Evolutionary conservation across 305 asterid genomes (phyloP).

Genomic region (Fraxinus albicans): DNA sequence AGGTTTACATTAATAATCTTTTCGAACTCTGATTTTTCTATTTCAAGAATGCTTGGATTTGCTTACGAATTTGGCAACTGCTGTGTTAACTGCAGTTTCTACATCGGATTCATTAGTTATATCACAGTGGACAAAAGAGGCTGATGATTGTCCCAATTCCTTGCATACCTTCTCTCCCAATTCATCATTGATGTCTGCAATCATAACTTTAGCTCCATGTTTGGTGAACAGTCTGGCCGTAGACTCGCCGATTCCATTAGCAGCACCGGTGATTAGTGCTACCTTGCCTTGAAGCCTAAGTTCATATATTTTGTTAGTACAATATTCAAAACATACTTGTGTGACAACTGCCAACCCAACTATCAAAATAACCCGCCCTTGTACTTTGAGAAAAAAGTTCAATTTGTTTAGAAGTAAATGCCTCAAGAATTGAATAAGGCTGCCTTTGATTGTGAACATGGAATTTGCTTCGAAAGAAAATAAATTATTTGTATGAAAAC

Average conservation of each 20-base stretch:
- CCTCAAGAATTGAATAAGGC: neutral
- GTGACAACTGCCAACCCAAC: too few relatives aligned
- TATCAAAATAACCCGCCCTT: neutral
- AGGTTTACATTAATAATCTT: constrained; percentile 7
- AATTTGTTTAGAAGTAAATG: neutral
- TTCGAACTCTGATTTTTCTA: neutral
- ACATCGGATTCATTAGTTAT: constrained; percentile 21
- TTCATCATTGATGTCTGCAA: constrained; percentile 28
- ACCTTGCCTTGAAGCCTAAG: constrained; percentile 34
- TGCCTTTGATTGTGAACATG: too few relatives aligned
- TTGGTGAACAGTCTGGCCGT: constrained; percentile 15
- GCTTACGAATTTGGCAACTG: constrained; percentile 10
- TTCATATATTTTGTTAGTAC: neutral
- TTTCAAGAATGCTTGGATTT: neutral
- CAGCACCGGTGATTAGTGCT: constrained; percentile 32
- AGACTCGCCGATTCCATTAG: constrained; percentile 25
- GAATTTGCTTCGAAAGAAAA: too few relatives aligned
- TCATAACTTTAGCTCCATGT: constrained; percentile 30
- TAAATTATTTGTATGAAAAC: too few relatives aligned
- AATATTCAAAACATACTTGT: neutral
- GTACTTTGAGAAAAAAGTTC: neutral
- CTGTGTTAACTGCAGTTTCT: constrained; percentile 12
- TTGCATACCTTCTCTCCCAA: constrained; percentile 3
- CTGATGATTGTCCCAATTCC: neutral
- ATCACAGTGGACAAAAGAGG: constrained; percentile 25